These are phyloP conservation scores for Sporothrix pseudoabietina DNA, from an alignment of 2,329 filamentous ascomycete genomes.

Conservation along the genomic window DNA sequence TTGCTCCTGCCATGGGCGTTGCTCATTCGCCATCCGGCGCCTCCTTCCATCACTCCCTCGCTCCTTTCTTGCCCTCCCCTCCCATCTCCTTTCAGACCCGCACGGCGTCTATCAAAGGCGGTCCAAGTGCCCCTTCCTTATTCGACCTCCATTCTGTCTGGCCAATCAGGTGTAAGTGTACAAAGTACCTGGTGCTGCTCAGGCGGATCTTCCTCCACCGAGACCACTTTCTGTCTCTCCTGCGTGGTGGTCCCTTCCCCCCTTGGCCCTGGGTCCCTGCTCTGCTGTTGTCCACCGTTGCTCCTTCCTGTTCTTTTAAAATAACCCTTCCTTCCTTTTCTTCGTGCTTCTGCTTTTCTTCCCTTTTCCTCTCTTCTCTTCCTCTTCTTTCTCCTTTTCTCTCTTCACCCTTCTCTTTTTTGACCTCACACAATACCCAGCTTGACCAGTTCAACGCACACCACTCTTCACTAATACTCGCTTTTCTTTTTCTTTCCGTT, in stretches of 20 bases:
- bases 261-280: conserved; percentile 16
- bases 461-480: conserved; percentile 34
- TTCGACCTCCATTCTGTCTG: conserved; percentile 21
- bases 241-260: conserved; percentile 15
- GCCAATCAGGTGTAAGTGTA: conserved; percentile 32
- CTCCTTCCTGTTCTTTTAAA: conserved; percentile 34
- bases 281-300: conserved; percentile 25
- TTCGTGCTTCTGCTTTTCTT: conserved; percentile 25
- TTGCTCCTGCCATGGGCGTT: background rate
- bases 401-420: conserved; percentile 29
- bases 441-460: conserved; percentile 43
- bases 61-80: background rate
- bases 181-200: conserved; percentile 27
- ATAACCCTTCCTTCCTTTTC: conserved; percentile 32
- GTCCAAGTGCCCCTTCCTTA: conserved; percentile 27
- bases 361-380: conserved; percentile 34
- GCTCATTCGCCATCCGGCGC: conserved; percentile 23
- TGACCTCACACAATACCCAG: conserved; percentile 30
- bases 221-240: conserved; percentile 29
- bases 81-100: conserved; percentile 13
- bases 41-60: conserved; percentile 13
- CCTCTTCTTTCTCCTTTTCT: conserved; percentile 29
- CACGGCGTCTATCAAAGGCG: conserved; percentile 5
- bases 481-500: conserved; percentile 39
- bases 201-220: conserved; percentile 30